Evolutionary conservation across 192 early-diverging fungal species (phyloP).

Genomic region (Mortierella antarctica): DNA sequence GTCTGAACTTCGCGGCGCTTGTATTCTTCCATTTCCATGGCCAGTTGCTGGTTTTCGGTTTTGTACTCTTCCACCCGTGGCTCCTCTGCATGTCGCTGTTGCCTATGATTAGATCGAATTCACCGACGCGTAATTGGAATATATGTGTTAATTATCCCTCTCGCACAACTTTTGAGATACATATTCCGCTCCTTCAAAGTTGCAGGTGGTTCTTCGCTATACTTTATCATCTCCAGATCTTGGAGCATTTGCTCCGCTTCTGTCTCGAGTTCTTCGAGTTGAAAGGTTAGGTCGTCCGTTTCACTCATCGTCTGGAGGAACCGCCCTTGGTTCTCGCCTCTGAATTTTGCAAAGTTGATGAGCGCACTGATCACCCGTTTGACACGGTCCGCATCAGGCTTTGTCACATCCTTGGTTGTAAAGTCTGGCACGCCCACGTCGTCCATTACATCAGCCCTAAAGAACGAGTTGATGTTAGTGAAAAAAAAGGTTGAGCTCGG

Average conservation of each 20-base stretch:
- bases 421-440: constrained; percentile 83
- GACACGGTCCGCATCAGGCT: constrained; percentile 77
- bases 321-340: constrained; percentile 70
- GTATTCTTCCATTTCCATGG: constrained; percentile 18
- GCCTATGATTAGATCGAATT: not conserved
- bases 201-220: not conserved
- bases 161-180: not conserved
- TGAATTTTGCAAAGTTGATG: constrained; percentile 93
- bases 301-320: constrained; percentile 10
- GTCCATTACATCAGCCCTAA: constrained; percentile 68
- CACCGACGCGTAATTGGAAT: too few relatives aligned
- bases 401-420: constrained; percentile 79
- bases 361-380: constrained; percentile 81
- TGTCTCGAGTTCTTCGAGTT: constrained; percentile 7
- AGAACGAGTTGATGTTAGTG: too few relatives aligned
- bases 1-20: constrained; percentile 21
- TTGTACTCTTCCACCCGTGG: constrained; percentile 42
- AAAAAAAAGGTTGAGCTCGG: too few relatives aligned
- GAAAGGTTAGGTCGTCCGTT: constrained; percentile 10
- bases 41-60: constrained; percentile 16
- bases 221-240: constrained; percentile 23
- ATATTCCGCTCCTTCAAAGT: not conserved
- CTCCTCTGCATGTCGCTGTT: constrained; percentile 14
- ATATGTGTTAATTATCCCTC: too few relatives aligned
- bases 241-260: constrained; percentile 14